Evolutionary conservation across 2,329 filamentous ascomycete genomes (phyloP).

Genomic region (Talaromyces sp.): DNA sequence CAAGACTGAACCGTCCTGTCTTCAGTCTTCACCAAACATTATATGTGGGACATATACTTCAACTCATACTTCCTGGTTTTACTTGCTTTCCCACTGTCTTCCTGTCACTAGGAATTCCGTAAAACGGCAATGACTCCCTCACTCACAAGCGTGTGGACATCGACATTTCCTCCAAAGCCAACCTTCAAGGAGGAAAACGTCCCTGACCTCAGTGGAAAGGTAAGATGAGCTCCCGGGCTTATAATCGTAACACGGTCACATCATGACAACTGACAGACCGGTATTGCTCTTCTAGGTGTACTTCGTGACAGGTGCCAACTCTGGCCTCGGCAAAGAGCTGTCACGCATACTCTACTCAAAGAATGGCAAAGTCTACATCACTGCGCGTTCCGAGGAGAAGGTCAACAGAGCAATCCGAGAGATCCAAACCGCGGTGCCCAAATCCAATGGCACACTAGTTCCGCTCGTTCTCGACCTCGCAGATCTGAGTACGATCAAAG

Average conservation of each 20-base stretch:
- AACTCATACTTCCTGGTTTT: too few species aligned
- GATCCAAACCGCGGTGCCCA: conserved; percentile 27
- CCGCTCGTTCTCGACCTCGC: background rate
- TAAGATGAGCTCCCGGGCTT: background rate
- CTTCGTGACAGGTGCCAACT: conserved; percentile 35
- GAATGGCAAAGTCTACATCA: conserved; percentile 44
- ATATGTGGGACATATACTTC: too few species aligned
- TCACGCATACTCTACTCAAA: conserved; percentile 37
- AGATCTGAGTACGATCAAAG: conserved; percentile 4
- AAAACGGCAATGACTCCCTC: background rate
- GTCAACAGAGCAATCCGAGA: conserved; percentile 34
- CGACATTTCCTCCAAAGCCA: background rate
- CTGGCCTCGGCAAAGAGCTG: conserved; percentile 39
- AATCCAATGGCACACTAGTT: background rate
- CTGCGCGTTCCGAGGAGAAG: conserved; percentile 39
- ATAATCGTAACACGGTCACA: background rate
- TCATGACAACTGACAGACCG: background rate
- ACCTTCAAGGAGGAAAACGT: background rate
- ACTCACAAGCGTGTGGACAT: background rate
- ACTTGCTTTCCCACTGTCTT: too few species aligned
- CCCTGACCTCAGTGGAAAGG: background rate
- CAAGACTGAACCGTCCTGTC: too few species aligned
- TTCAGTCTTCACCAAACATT: too few species aligned
- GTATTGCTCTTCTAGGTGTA: conserved; percentile 23
- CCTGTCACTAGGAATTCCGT: too few species aligned